A percentile compares a stretch with the other conserved stretches of the same genome.
These are phyloP conservation scores for Phyllosticta paracitricarpa DNA, from an alignment of 2,329 filamentous ascomycete genomes.

Conservation along the genomic window DNA sequence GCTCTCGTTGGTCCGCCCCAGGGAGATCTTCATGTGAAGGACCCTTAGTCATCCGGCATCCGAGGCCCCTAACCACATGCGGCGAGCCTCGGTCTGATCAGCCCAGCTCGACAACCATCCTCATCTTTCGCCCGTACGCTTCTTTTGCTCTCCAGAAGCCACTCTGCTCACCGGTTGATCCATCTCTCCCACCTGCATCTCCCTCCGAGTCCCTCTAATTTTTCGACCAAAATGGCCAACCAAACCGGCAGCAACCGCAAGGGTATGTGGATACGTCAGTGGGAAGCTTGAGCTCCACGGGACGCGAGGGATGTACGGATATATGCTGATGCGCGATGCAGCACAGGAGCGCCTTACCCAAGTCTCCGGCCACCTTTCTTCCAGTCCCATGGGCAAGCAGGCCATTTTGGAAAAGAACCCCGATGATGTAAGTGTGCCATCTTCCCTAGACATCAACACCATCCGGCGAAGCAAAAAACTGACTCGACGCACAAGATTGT, in stretches of 20 bases:
- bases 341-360: slow-evolving; percentile 50
- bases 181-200: background rate
- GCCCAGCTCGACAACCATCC: background rate
- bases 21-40: slow-evolving; percentile 15
- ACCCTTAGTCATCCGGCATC: background rate
- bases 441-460: background rate
- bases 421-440: slow-evolving; percentile 39
- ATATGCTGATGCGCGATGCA: slow-evolving; percentile 16
- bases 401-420: slow-evolving; percentile 44
- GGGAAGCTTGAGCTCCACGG: background rate
- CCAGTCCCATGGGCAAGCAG: slow-evolving; percentile 29
- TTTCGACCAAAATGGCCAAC: slow-evolving; percentile 24
- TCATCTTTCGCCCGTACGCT: background rate
- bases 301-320: background rate
- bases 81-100: slow-evolving; percentile 14
- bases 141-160: slow-evolving; percentile 1
- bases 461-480: background rate
- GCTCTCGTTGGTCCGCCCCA: background rate
- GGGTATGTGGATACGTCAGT: slow-evolving; percentile 2
- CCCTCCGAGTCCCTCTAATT: background rate
- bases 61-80: slow-evolving; percentile 10
- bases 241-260: slow-evolving; percentile 21
- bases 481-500: slow-evolving; percentile 48
- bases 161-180: background rate
- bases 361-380: slow-evolving; percentile 46